phyloP scores from a whole-genome alignment of 768 basidiomycete genomes.

The Hydnomerulius pinastri region DNA sequence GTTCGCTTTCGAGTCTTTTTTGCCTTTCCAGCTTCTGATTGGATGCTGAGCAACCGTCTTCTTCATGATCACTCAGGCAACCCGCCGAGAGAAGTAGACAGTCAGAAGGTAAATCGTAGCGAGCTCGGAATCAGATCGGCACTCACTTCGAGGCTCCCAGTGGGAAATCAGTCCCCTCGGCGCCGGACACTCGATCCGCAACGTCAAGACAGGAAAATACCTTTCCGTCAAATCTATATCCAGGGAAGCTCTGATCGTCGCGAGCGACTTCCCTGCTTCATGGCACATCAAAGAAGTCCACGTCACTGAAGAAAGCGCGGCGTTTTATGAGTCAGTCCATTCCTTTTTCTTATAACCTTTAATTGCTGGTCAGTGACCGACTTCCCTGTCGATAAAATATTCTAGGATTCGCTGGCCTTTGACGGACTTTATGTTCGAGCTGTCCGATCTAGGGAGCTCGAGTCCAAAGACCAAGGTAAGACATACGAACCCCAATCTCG shows the following conservation, averaged over 20 bases:
- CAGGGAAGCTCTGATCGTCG: conserved; percentile 23
- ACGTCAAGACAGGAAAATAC: conserved; percentile 33
- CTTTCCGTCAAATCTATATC: conserved; percentile 26
- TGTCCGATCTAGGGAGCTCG: conserved; percentile 26
- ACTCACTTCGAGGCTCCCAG: conserved; percentile 5
- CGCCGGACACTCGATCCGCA: conserved; percentile 32
- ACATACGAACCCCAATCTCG: too few species aligned
- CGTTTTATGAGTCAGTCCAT: conserved; percentile 27
- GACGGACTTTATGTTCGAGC: conserved; percentile 27
- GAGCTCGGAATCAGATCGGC: too few species aligned
- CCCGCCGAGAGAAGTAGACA: conserved; percentile 29
- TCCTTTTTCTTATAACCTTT: too few species aligned
- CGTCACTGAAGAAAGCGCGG: conserved; percentile 25
- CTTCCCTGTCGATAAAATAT: not conserved
- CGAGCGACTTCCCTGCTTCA: conserved; percentile 30
- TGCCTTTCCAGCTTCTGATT: not conserved
- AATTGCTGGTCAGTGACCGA: not conserved
- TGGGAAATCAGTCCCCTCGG: conserved; percentile 32
- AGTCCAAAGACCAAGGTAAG: conserved; percentile 32
- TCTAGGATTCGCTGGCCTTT: conserved; percentile 31
- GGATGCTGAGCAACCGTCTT: too few species aligned
- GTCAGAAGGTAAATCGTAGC: conserved; percentile 24
- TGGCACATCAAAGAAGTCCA: conserved; percentile 30
- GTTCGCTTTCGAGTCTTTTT: not conserved
- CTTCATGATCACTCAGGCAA: too few species aligned